Base-by-base conservation (phyloP, 1,284 basidiomycete genomes). In the Naganishia sp. region DNA sequence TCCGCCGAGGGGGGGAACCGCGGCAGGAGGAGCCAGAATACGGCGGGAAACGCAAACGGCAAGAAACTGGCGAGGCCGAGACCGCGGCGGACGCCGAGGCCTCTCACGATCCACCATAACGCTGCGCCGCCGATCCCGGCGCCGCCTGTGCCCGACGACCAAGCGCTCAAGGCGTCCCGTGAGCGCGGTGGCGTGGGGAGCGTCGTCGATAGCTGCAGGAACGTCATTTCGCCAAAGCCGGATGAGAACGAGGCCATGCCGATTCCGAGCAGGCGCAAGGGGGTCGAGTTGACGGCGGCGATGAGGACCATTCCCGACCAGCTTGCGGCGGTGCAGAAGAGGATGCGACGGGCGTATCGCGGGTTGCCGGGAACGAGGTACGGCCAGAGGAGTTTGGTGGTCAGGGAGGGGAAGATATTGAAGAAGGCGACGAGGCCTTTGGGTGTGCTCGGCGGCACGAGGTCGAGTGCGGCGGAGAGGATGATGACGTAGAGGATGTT, bases 141-240 rank as follows among this genome's bases (percentile, higher is more conserved):
- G 1, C 90, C 92, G 1, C 95, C 95, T 0, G 95, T 99, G 0
- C 95, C 95, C 9, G 89, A 89, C 3, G 92, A 88, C 78, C 93
- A 94, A 15, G 90, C 82, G 18, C 86, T 86, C 2, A 87, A 80
- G 0, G 89, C 78, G 0, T 75, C 63, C 2, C 52, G 28, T 18
- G 61, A 87, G 54, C 84, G 83, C 73, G 89, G 90, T 7, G 46
- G 36, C 7, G 68, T 78, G 1, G 79, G 78, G 1, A 79, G 75
- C 0, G 89, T 88, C 0, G 94, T 97, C 0, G 93, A 92, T 3
- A 96, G 82, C 80, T 99, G 95, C 2, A 99, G 81, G 75, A 93
- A 98, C 1, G 94, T 98, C 68, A 99, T 79, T 78, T 99, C 95
- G 15, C 96, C 95, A 6, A 99, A 82, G 3, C 93, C 93, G 13